Base-by-base conservation (phyloP, 495 filamentous ascomycete genomes). In the Xylaria telfairii region DNA sequence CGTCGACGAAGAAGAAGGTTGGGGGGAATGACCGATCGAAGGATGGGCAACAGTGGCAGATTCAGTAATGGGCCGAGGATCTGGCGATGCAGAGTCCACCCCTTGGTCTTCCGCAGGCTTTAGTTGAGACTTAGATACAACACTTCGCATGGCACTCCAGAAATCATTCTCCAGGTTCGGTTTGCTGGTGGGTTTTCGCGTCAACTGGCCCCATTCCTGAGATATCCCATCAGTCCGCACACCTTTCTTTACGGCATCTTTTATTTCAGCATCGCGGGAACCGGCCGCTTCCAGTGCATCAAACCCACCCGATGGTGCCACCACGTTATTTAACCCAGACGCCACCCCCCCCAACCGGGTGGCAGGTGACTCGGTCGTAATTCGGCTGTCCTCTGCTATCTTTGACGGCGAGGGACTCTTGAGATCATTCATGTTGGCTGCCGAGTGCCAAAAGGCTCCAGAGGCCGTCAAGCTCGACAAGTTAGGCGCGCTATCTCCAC, bases 181-280 rank as follows among this genome's bases (percentile, higher is more conserved):
- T 65, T 42, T 19, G 46, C 10, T 8, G 10, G 37, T 6, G 0
- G 60, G 15, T 28, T 59, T 70, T 49, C 68, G 68, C 26, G 51
- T 24, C 26, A 70, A 21, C 32, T 70, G 60, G 12, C 61, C 61
- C 68, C 68, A 70, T 49, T 70, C 68, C 47, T 60, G 53, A 9
- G 39, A 68, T 17, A 28, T 24, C 19, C 30, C 66, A 47, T 12
- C 12, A 28, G 8, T 21, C 4, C 15, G 34, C 3, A 21, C 15
- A 30, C 7, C 19, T 0, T 30, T 56, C 21, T 44, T 34, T 30
- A 2, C 4, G 9, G 28, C 0, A 13, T 4, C 6, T 17, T 65
- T 65, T 21, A 37, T 39, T n/a, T 49, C 44, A 28, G 42, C 44
- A 51, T 65, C 62, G 19, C 42, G 42, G 15, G 44, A 26, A n/a